phyloP scores from a whole-genome alignment of 805 yeast species.

The Zygosaccharomyces bailii region DNA sequence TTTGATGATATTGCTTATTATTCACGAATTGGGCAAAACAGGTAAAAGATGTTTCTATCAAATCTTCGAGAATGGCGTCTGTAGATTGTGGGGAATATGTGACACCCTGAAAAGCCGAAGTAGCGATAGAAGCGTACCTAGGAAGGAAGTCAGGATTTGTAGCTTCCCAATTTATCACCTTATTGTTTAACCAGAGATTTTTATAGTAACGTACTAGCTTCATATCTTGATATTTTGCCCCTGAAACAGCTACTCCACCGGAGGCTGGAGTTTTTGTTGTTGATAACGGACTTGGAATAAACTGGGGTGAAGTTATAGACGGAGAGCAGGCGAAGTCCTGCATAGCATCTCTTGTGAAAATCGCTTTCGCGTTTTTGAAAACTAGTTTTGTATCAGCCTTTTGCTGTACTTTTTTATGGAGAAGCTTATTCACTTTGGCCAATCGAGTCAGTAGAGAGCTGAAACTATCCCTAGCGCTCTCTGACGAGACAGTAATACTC shows the following conservation, averaged over 20 bases:
- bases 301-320: constrained; percentile 32
- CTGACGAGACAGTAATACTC: constrained; percentile 15
- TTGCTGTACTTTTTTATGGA: constrained; percentile 23
- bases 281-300: constrained; percentile 28
- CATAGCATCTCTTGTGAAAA: constrained; percentile 10
- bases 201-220: constrained; percentile 34
- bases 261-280: constrained; percentile 18
- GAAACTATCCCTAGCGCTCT: constrained; percentile 16
- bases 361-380: constrained; percentile 19
- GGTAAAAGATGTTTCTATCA: constrained; percentile 39
- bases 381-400: constrained; percentile 24
- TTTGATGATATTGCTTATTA: constrained; percentile 40
- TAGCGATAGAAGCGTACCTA: constrained; percentile 33
- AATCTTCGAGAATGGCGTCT: constrained; percentile 28
- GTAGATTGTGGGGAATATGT: constrained; percentile 21
- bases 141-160: constrained; percentile 32
- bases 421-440: constrained; percentile 26
- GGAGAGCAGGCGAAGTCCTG: constrained; percentile 28
- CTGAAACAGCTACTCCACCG: constrained; percentile 7
- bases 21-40: constrained; percentile 45
- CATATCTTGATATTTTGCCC: constrained; percentile 27
- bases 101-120: constrained; percentile 34
- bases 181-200: constrained; percentile 40
- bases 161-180: constrained; percentile 37
- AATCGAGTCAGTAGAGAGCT: constrained; percentile 20